phyloP scores from a whole-genome alignment of 106 monocot genomes.

The Phalaenopsis aphrodite region DNA sequence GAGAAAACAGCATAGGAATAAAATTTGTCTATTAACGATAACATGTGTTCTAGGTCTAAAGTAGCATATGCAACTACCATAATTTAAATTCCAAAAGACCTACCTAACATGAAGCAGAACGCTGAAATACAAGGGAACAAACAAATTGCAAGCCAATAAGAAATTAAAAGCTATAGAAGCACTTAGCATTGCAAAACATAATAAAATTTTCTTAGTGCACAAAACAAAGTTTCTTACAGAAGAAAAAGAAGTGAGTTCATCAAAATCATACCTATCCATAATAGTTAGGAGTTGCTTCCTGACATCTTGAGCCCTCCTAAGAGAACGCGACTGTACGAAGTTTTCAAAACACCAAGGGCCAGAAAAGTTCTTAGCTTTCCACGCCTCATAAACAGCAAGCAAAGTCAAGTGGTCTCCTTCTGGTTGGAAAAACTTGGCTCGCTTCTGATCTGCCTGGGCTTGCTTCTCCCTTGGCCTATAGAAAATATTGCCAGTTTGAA shows the following conservation, averaged over 20 bases:
- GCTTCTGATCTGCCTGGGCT: constrained; percentile 92
- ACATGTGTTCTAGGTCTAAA: no score
- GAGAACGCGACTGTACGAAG: constrained; percentile 87
- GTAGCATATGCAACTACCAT: no score
- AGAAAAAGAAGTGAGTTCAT: neutral
- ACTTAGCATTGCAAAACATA: neutral
- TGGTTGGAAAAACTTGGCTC: constrained; percentile 95
- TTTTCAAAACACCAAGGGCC: constrained; percentile 99
- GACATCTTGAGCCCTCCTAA: constrained; percentile 93
- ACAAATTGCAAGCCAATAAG: neutral
- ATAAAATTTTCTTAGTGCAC: neutral
- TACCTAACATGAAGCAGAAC: no score
- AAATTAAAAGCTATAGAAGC: neutral
- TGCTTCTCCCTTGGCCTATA: constrained; percentile 95
- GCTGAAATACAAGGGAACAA: no score
- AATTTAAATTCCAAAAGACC: no score
- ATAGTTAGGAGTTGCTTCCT: constrained; percentile 92
- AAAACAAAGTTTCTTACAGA: neutral
- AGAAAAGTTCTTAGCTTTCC: constrained; percentile 97
- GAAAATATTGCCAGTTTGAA: constrained; percentile 88
- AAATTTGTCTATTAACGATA: no score
- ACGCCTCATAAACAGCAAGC: constrained; percentile 96
- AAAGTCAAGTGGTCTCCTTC: constrained; percentile 93
- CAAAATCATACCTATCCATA: constrained; percentile 75
- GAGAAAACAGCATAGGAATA: no score